Evolutionary conservation across 1,284 basidiomycete genomes (phyloP).

Genomic region (Cystobasidium sp.): DNA sequence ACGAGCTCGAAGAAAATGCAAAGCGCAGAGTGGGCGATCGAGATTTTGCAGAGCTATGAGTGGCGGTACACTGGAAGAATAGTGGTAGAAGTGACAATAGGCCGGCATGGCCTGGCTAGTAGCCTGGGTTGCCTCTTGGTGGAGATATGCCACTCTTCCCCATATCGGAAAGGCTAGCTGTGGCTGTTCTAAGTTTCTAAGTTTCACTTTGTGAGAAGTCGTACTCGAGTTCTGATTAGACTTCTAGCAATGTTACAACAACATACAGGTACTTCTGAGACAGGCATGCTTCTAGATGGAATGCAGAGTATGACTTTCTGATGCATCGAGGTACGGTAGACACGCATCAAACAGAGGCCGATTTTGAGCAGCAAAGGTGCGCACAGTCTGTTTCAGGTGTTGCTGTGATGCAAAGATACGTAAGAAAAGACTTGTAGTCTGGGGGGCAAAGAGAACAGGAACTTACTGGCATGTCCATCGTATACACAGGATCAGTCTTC

Average conservation of each 20-base stretch:
- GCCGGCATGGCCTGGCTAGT: no score
- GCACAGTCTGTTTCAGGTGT: slow-evolving; percentile 11
- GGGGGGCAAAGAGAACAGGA: slow-evolving; percentile 28
- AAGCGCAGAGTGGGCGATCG: background rate
- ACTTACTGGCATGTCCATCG: slow-evolving; percentile 82
- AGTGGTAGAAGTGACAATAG: no score
- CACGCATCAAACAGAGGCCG: slow-evolving; percentile 21
- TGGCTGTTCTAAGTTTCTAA: no score
- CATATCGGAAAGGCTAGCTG: no score
- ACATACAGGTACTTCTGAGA: background rate
- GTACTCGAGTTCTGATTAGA: no score
- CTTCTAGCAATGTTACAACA: background rate
- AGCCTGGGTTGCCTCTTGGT: no score
- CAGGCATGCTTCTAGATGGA: slow-evolving; percentile 11
- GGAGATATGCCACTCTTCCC: no score
- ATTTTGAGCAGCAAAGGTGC: slow-evolving; percentile 6
- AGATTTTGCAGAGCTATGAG: background rate
- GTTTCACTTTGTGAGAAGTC: no score
- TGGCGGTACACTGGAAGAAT: no score
- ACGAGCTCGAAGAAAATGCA: background rate
- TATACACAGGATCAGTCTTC: slow-evolving; percentile 80
- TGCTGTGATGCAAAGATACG: slow-evolving; percentile 3
- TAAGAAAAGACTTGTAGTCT: background rate
- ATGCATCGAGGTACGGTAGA: slow-evolving; percentile 7
- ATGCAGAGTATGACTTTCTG: slow-evolving; percentile 28